Evolutionary conservation across 176 grass and related monocot genomes (phyloP).

Genomic region (Zea luxurians): DNA sequence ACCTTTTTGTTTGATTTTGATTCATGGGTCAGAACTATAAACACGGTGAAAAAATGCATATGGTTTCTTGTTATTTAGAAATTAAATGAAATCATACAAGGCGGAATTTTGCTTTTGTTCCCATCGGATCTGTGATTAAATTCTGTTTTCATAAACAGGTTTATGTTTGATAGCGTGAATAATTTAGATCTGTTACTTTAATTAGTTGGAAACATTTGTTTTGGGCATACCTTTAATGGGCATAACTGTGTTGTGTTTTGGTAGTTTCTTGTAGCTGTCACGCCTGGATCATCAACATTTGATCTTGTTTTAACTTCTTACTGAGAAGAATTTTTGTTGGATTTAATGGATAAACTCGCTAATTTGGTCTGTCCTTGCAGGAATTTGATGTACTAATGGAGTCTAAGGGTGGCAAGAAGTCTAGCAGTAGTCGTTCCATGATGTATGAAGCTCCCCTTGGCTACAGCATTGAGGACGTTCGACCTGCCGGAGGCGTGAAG

Average conservation of each 20-base stretch:
- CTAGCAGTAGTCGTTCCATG: conserved; percentile 76
- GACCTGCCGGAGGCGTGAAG: conserved; percentile 69
- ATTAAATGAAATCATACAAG: not conserved
- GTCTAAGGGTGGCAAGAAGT: conserved; percentile 67
- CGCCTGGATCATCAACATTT: not conserved
- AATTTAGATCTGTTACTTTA: not conserved
- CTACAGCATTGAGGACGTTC: conserved; percentile 84
- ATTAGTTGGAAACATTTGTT: not conserved
- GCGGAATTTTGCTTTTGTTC: not conserved
- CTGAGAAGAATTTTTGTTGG: not conserved
- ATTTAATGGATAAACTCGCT: not conserved
- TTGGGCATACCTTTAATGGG: not conserved
- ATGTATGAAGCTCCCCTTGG: conserved; percentile 78
- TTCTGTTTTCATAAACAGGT: not conserved
- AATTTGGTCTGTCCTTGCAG: conserved; percentile 18
- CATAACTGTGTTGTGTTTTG: too few species aligned
- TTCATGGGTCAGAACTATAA: not conserved
- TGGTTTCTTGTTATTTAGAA: not conserved
- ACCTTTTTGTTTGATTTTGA: not conserved
- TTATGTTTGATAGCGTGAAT: not conserved
- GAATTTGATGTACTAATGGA: conserved; percentile 82
- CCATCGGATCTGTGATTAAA: not conserved
- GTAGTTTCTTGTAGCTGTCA: too few species aligned
- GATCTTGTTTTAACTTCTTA: not conserved
- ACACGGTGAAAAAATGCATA: not conserved